Evolutionary conservation across 306 rosid species (phyloP).

Genomic region (Hylodesmum podocarpum): DNA sequence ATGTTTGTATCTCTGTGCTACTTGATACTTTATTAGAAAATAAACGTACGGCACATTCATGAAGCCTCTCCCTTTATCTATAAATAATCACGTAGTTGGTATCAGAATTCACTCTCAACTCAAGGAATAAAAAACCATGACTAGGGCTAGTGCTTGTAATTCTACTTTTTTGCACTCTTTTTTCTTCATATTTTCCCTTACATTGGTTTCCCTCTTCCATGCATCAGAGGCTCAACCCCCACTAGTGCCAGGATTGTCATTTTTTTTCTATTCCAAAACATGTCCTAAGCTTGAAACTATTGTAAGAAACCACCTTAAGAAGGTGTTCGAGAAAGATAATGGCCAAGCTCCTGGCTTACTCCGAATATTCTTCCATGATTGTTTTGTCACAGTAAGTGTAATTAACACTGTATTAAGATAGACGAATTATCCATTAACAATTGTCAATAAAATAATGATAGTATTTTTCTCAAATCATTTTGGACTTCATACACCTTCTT

Average conservation of each 20-base stretch:
- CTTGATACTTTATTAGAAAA: not conserved
- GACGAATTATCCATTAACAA: no score
- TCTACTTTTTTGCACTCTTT: not conserved
- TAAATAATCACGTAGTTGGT: not conserved
- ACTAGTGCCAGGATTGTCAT: constrained; percentile 47
- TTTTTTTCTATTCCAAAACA: constrained; percentile 40
- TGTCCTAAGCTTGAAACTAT: constrained; percentile 55
- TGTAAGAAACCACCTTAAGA: constrained; percentile 47
- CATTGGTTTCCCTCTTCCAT: no score
- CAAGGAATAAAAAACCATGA: constrained; percentile 18
- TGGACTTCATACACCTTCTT: no score
- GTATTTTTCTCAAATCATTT: no score
- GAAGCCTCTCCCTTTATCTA: not conserved
- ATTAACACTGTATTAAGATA: not conserved
- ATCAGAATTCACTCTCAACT: not conserved
- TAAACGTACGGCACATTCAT: not conserved
- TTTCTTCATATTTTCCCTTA: no score
- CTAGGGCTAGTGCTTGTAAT: not conserved
- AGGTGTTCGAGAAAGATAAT: constrained; percentile 41
- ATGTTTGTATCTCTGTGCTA: no score
- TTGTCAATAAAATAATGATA: no score
- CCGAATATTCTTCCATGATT: constrained; percentile 69
- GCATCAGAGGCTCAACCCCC: not conserved
- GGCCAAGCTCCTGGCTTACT: constrained; percentile 66
- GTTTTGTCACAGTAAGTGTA: constrained; percentile 48